A percentile compares a stretch with the other conserved stretches of the same genome.
Conservation (phyloP, 1,139 yeast species). For the Candida sanyaensis region DNA sequence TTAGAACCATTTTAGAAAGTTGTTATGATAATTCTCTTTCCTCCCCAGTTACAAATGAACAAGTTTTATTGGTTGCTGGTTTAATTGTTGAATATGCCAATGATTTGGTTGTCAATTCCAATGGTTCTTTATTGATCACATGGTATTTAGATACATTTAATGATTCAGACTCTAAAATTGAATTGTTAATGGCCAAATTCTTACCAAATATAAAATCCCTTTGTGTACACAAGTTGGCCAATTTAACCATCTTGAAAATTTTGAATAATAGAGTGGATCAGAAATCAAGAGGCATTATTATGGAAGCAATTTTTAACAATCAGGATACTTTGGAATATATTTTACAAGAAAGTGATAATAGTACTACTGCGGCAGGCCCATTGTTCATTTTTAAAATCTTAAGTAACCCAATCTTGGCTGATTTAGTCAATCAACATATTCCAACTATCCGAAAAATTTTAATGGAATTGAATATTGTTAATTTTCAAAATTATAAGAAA, state of each 20-base stretch:
- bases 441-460: slow-evolving; percentile 61
- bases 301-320: slow-evolving; percentile 66
- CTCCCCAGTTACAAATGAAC: slow-evolving; percentile 51
- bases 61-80: slow-evolving; percentile 74
- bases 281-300: slow-evolving; percentile 59
- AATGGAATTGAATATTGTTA: slow-evolving; percentile 54
- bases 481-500: slow-evolving; percentile 78
- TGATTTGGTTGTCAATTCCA: slow-evolving; percentile 77
- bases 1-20: slow-evolving; percentile 89
- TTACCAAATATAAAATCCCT: slow-evolving; percentile 62
- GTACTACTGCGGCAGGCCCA: slow-evolving; percentile 65
- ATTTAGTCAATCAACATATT: slow-evolving; percentile 15
- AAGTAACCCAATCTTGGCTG: slow-evolving; percentile 56
- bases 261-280: slow-evolving; percentile 69
- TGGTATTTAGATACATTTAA: slow-evolving; percentile 93
- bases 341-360: slow-evolving; percentile 20
- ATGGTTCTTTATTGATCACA: slow-evolving; percentile 86
- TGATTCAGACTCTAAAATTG: slow-evolving; percentile 50
- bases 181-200: slow-evolving; percentile 50
- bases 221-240: slow-evolving; percentile 86
- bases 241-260: slow-evolving; percentile 78
- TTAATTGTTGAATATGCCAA: slow-evolving; percentile 79
- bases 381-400: slow-evolving; percentile 80
- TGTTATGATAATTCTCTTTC: slow-evolving; percentile 22
- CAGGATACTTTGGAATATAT: slow-evolving; percentile 27